Evolutionary conservation across 352 stramenopile species (phyloP), one percentile per base, ranked within the genome.

Genomic region (Pythium vanterpoolii): DNA sequence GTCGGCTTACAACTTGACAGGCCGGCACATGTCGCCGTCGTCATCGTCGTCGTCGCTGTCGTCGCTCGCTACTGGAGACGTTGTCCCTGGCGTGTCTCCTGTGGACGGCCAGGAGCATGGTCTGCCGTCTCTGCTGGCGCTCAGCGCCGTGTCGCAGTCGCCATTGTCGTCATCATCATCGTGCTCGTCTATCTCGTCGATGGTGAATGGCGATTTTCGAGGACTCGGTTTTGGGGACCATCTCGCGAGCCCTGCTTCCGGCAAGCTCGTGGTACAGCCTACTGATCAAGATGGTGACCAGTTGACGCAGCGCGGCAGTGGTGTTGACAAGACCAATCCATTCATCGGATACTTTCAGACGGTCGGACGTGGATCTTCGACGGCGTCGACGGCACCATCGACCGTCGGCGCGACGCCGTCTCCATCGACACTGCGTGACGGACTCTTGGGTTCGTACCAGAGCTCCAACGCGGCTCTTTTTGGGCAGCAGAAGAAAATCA

Each of bases 301-400:
- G 16, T 34, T 70, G 10, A 65, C 60, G 40, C 83, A 76, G 47
- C 68, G 79, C 38, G 73, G 72, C 10, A 78, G 65, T 18, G 74
- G 73, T 16, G 82, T 93, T 16, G 79, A 93, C 73, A 94, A 94
- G 73, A 90, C 73, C 34, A 94, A 94, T 52, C 84, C 84, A 21
- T 94, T 94, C 61, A 90, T 94, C 56, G 84, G 84, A 31, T 94
- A 92, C 54, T 94, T 94, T 60, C 79, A 93, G 56, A 86, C 68
- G 38, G 73, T 52, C 11, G 51, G 24, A 27, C 50, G 38, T 16
- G 27, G 24, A 6, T 31, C 33, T 16, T 46, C 42, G 3, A 30
- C 19, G 19, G 19, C 24, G 18, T 26, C 45, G n/a, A 16, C 43
- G 38, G 68, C n/a, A 16, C 40, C 21, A 30, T 52, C 47, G 16